Conservation (phyloP, 768 basidiomycete species). For the Amanita phalloides region DNA sequence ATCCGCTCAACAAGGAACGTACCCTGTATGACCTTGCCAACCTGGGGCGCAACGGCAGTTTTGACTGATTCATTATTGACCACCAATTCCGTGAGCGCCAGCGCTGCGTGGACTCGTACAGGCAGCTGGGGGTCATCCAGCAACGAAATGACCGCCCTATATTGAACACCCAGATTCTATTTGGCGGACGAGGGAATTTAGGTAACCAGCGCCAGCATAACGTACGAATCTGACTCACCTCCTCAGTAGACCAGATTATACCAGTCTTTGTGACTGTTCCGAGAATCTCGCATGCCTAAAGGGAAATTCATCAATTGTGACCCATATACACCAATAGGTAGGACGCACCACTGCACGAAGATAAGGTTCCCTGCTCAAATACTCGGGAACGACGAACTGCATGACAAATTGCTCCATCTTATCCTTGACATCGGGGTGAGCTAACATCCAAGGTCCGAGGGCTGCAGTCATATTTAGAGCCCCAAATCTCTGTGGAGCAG, state of each 20-base stretch:
- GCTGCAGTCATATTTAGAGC: slow-evolving; percentile 77
- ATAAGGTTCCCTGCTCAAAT: slow-evolving; percentile 55
- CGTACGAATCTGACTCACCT: slow-evolving; percentile 27
- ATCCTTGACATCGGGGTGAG: slow-evolving; percentile 68
- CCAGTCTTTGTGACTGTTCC: slow-evolving; percentile 62
- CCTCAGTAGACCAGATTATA: slow-evolving; percentile 54
- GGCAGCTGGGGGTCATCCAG: slow-evolving; percentile 75
- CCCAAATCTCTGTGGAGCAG: slow-evolving; percentile 66
- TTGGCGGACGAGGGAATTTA: background rate
- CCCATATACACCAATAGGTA: background rate
- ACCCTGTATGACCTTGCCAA: slow-evolving; percentile 86
- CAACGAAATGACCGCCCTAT: slow-evolving; percentile 51
- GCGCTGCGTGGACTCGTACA: slow-evolving; percentile 73
- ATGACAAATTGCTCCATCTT: slow-evolving; percentile 73
- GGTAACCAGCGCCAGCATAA: background rate
- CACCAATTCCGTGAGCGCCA: slow-evolving; percentile 74
- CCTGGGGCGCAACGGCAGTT: slow-evolving; percentile 57
- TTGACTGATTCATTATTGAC: slow-evolving; percentile 59
- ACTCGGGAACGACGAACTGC: slow-evolving; percentile 66
- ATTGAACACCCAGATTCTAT: slow-evolving; percentile 54
- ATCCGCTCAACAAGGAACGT: slow-evolving; percentile 6
- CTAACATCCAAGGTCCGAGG: slow-evolving; percentile 72
- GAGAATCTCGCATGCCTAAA: slow-evolving; percentile 71
- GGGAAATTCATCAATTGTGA: background rate
- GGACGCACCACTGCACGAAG: slow-evolving; percentile 65